These are phyloP conservation scores for Fusarium keratoplasticum DNA, from an alignment of 2,329 filamentous ascomycete species.

Conservation along the genomic window DNA sequence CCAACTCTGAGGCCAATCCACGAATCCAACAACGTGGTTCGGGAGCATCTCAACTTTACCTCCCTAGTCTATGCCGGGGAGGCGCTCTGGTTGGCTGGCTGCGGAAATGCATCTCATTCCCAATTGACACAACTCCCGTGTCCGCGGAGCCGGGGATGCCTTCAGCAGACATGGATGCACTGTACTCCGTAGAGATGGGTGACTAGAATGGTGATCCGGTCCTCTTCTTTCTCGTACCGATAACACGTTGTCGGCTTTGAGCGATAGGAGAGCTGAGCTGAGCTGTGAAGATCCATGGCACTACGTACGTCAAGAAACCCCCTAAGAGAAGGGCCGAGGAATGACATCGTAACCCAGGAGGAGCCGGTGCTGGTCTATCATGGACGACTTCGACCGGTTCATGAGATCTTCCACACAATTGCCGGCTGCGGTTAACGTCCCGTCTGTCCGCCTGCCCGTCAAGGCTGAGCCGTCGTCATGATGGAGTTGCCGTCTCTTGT, in stretches of 20 bases:
- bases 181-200: neutral
- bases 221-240: neutral
- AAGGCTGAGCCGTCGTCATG: conserved; percentile 28
- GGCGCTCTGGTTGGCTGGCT: conserved; percentile 15
- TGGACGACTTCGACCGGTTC: neutral
- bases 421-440: conserved; percentile 20
- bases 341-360: conserved; percentile 18
- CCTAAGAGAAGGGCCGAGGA: conserved; percentile 7
- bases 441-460: conserved; percentile 24
- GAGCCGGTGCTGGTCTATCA: neutral
- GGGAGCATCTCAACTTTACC: conserved; percentile 22
- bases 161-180: conserved; percentile 28
- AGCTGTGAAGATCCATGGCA: neutral
- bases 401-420: conserved; percentile 21
- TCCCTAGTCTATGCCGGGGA: conserved; percentile 5
- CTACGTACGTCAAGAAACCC: neutral
- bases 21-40: conserved; percentile 28
- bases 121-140: conserved; percentile 16
- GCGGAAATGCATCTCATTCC: conserved; percentile 25
- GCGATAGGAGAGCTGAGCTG: conserved; percentile 1
- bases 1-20: conserved; percentile 13
- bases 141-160: neutral
- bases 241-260: neutral
- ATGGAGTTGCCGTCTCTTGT: conserved; percentile 10
- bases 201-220: neutral